Percentiles rank a stretch among this genome's conserved stretches.
Conservation (phyloP, 23 red algal genomes). For the Chondrus crispus region DNA sequence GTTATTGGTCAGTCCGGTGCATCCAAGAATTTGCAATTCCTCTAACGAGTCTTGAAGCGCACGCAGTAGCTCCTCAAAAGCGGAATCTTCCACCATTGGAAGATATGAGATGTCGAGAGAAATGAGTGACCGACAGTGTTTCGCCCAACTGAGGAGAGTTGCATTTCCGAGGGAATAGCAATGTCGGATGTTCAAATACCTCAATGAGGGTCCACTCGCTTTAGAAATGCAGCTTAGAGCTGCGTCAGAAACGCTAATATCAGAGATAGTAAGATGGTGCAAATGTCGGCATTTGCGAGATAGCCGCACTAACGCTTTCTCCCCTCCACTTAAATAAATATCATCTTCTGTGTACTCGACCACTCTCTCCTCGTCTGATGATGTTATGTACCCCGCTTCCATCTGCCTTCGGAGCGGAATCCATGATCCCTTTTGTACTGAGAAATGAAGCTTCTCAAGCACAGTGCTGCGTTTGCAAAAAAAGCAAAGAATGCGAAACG, state of each 20-base stretch:
- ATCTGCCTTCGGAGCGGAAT: background rate
- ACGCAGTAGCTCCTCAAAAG: background rate
- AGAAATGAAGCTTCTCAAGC: background rate
- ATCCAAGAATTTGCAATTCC: conserved; percentile 30
- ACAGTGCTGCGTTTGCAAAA: background rate
- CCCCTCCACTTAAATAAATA: background rate
- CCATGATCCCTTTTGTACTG: background rate
- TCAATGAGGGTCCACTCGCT: background rate
- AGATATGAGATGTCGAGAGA: conserved; percentile 28
- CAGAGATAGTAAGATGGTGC: background rate
- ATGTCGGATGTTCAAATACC: background rate
- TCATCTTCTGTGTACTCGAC: background rate
- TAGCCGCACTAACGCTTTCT: background rate
- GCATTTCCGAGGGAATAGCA: conserved; percentile 9
- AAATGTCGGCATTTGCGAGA: background rate
- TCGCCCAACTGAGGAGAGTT: background rate
- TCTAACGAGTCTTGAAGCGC: background rate
- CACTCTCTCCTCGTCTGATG: background rate
- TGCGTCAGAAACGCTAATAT: background rate
- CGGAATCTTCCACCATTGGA: background rate
- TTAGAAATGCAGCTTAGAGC: background rate
- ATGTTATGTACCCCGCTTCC: background rate
- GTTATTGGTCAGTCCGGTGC: conserved; percentile 9
- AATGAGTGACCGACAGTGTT: background rate
- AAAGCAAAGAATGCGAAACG: background rate